Percentiles rank a stretch among this genome's conserved stretches.
Evolutionary conservation across 2,329 filamentous ascomycete genomes (phyloP).

Genomic region (Neofusicoccum ribis): DNA sequence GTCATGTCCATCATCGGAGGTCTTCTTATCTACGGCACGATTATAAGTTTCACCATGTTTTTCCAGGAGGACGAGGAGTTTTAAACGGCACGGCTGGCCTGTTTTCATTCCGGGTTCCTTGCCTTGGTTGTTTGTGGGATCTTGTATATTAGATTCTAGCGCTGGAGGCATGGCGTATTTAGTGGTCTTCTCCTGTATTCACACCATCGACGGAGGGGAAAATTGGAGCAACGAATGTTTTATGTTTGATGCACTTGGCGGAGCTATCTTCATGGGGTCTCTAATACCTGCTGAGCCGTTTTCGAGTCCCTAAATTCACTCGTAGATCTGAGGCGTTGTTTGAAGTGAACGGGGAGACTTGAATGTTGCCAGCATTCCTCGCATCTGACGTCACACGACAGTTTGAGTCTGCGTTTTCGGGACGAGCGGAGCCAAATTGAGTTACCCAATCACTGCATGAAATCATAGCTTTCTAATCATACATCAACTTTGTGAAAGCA

Average conservation of each 20-base stretch:
- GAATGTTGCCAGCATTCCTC: neutral
- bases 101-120: neutral
- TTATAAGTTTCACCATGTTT: constrained; percentile 97
- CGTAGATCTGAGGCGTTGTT: too few species aligned
- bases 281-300: neutral
- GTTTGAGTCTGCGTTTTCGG: neutral
- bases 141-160: constrained; percentile 19
- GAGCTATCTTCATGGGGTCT: neutral
- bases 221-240: constrained; percentile 13
- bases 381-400: neutral
- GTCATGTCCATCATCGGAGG: constrained; percentile 93
- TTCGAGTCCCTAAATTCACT: too few species aligned
- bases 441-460: neutral
- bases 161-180: constrained; percentile 10
- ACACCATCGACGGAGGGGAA: neutral
- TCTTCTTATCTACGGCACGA: constrained; percentile 93
- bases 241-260: neutral
- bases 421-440: neutral
- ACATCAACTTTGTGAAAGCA: neutral
- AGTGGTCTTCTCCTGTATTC: neutral
- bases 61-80: constrained; percentile 98
- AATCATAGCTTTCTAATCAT: constrained; percentile 5
- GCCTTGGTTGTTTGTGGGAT: constrained; percentile 5
- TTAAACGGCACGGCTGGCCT: constrained; percentile 45
- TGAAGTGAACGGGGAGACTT: too few species aligned